These are phyloP conservation scores for Brassica balearica DNA, from an alignment of 441 rosid species.

Conservation along the genomic window DNA sequence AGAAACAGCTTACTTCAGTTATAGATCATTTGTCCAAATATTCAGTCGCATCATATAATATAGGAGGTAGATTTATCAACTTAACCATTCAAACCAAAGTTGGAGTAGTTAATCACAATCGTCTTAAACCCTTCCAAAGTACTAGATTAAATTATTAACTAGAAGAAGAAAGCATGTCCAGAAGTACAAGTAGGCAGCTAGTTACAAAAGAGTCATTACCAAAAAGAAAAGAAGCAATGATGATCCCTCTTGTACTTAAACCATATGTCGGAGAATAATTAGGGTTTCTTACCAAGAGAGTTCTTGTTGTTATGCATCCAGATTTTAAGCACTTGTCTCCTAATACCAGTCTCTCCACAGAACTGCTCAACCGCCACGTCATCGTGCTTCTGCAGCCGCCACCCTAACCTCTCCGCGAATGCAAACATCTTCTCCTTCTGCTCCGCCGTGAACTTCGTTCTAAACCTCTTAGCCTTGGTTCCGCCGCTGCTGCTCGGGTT, in stretches of 20 bases:
- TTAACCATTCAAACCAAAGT: background rate
- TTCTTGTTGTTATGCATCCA: constrained; percentile 99
- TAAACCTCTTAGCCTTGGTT: constrained; percentile 58
- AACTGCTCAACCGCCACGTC: constrained; percentile 81
- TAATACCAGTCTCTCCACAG: constrained; percentile 73
- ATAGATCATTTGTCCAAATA: background rate
- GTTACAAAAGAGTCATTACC: constrained; percentile 36
- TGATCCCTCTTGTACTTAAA: constrained; percentile 22
- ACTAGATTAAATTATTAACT: constrained; percentile 6
- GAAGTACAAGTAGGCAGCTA: constrained; percentile 14
- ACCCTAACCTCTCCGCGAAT: constrained; percentile 80
- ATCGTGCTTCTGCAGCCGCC: constrained; percentile 91
- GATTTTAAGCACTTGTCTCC: constrained; percentile 83
- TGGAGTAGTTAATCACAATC: background rate
- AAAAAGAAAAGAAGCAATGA: constrained; percentile 15
- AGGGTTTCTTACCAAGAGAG: constrained; percentile 97
- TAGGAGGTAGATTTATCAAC: background rate
- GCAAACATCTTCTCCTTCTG: constrained; percentile 88
- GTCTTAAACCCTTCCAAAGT: constrained; percentile 16
- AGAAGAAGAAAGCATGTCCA: constrained; percentile 17
- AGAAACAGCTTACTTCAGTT: background rate
- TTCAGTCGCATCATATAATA: constrained; percentile 1
- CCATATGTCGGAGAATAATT: constrained; percentile 32
- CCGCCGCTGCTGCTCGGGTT: constrained; percentile 85
- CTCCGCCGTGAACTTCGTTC: constrained; percentile 82